These are phyloP conservation scores for Bruguiera gymnorhiza DNA, from an alignment of 345 rosid species.

Conservation along the genomic window DNA sequence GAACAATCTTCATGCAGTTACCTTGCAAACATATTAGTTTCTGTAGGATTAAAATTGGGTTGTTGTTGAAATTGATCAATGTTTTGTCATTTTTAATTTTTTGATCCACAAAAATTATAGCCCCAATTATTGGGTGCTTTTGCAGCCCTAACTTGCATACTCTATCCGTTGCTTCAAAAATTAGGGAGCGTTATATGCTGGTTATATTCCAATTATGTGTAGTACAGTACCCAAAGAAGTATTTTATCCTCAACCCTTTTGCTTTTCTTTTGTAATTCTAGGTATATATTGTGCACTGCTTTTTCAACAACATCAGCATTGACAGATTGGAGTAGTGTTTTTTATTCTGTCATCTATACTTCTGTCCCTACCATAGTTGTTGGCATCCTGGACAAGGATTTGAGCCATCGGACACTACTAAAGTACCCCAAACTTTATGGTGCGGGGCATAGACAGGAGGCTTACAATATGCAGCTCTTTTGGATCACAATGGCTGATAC, in stretches of 20 bases:
- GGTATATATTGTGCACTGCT: slow-evolving; percentile 71
- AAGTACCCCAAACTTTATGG: slow-evolving; percentile 65
- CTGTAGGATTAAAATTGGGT: too few relatives aligned
- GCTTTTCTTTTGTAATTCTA: slow-evolving; percentile 26
- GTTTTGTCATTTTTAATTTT: too few relatives aligned
- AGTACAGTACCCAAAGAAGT: background rate
- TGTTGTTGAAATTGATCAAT: too few relatives aligned
- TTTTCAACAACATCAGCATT: slow-evolving; percentile 75
- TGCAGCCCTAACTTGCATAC: too few relatives aligned
- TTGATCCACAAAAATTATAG: too few relatives aligned
- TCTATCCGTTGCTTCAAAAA: background rate
- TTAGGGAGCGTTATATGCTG: background rate
- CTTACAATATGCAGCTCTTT: slow-evolving; percentile 65
- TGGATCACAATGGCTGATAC: slow-evolving; percentile 75
- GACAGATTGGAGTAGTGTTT: slow-evolving; percentile 84
- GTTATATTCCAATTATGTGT: background rate
- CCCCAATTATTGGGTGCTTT: too few relatives aligned
- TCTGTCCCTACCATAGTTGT: slow-evolving; percentile 69
- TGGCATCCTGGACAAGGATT: slow-evolving; percentile 74
- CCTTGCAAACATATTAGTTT: background rate
- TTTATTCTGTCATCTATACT: slow-evolving; percentile 71
- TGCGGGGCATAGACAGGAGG: slow-evolving; percentile 69
- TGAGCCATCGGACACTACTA: slow-evolving; percentile 59
- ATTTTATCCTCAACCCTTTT: slow-evolving; percentile 5
- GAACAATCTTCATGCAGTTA: background rate